A percentile compares a stretch with the other conserved stretches of the same genome.
phyloP scores from a whole-genome alignment of 768 basidiomycete genomes.

The Punctularia strigosozonata region DNA sequence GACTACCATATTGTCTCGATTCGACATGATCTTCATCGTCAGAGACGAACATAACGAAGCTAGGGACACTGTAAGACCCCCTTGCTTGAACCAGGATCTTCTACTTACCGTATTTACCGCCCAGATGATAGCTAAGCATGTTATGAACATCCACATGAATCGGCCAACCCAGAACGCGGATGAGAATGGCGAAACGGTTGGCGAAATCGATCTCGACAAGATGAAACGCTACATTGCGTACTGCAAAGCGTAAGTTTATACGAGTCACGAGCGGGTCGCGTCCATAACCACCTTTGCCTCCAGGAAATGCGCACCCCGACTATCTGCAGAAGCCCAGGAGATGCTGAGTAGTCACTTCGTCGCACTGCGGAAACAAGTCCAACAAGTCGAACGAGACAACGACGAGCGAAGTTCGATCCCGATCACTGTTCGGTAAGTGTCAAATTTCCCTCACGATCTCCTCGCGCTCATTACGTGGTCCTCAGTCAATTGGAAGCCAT shows the following conservation, averaged over 20 bases:
- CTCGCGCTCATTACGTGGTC: not conserved
- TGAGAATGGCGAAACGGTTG: slow-evolving; percentile 54
- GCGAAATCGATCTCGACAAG: slow-evolving; percentile 92
- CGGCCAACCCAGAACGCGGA: slow-evolving; percentile 53
- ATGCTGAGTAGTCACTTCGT: slow-evolving; percentile 97
- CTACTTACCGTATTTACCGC: not conserved
- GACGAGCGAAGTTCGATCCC: slow-evolving; percentile 97
- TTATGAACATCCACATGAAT: slow-evolving; percentile 99
- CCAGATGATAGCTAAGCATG: slow-evolving; percentile 91
- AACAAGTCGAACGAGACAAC: slow-evolving; percentile 92
- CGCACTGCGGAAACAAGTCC: slow-evolving; percentile 82
- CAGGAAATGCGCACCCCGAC: slow-evolving; percentile 92
- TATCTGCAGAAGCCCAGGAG: slow-evolving; percentile 90
- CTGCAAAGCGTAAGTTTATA: slow-evolving; percentile 67
- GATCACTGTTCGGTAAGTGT: slow-evolving; percentile 83
- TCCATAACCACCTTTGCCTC: not conserved
- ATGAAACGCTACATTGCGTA: slow-evolving; percentile 98
- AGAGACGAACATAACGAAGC: slow-evolving; percentile 95
- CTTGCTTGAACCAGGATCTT: not conserved
- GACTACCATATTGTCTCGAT: slow-evolving; percentile 94
- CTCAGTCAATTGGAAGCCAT: slow-evolving; percentile 92
- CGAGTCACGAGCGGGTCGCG: not conserved
- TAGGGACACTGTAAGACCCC: slow-evolving; percentile 63
- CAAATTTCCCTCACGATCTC: slow-evolving; percentile 2
- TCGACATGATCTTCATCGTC: slow-evolving; percentile 99